A percentile compares a stretch with the other conserved stretches of the same genome.
These are phyloP conservation scores for Monoraphidium neglectum DNA, from an alignment of 139 green algal genomes.

Conservation along the genomic window DNA sequence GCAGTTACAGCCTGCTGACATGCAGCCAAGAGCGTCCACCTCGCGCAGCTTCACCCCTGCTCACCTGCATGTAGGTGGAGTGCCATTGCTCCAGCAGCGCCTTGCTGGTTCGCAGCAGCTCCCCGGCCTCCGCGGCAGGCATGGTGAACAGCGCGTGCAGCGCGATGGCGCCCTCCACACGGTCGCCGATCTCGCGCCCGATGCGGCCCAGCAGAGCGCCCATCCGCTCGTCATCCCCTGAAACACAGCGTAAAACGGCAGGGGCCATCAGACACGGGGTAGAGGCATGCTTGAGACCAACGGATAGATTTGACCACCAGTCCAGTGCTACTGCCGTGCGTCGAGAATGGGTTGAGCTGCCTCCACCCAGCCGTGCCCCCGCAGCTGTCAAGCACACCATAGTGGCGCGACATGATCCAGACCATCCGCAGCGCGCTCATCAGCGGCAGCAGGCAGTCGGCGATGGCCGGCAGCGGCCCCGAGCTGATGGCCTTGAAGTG, in stretches of 20 bases:
- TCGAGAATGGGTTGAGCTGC: too few species aligned
- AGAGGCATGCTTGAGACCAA: neutral
- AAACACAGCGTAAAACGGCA: too few species aligned
- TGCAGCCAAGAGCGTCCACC: neutral
- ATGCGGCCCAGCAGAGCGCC: constrained; percentile 88
- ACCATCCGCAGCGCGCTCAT: constrained; percentile 92
- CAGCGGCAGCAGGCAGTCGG: constrained; percentile 83
- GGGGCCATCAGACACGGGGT: neutral
- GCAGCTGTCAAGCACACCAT: too few species aligned
- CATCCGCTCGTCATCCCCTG: constrained; percentile 88
- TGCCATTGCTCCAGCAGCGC: constrained; percentile 79
- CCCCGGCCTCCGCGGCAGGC: constrained; percentile 48
- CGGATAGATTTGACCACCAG: constrained; percentile 8
- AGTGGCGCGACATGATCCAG: constrained; percentile 91
- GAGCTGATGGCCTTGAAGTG: constrained; percentile 83
- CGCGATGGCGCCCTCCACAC: constrained; percentile 69
- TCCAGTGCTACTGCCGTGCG: too few species aligned
- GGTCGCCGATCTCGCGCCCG: constrained; percentile 68
- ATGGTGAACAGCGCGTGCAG: constrained; percentile 71
- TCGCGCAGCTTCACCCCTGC: neutral
- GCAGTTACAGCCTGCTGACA: neutral
- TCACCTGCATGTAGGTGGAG: constrained; percentile 75
- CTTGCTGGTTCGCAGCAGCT: constrained; percentile 59
- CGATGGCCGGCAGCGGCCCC: constrained; percentile 63
- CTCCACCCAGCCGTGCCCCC: neutral